Evolutionary conservation across 768 basidiomycete species (phyloP).

Genomic region (Suillus subluteus): DNA sequence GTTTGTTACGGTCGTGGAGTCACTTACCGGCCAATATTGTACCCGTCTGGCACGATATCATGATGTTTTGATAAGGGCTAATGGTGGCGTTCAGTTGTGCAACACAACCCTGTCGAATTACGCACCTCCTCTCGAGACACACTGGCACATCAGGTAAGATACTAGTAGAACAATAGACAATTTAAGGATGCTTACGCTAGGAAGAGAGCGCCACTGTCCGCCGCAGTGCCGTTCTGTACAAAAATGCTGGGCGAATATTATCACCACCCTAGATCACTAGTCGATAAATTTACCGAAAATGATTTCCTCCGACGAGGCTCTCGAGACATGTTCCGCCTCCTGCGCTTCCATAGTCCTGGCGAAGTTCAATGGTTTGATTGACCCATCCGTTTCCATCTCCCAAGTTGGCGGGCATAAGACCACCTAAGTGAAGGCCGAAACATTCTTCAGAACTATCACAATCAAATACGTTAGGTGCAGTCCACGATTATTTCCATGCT

Average conservation of each 20-base stretch:
- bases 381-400: constrained; percentile 51
- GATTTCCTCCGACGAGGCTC: constrained; percentile 49
- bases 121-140: constrained; percentile 52
- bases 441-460: constrained; percentile 43
- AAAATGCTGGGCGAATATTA: constrained; percentile 44
- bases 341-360: constrained; percentile 44
- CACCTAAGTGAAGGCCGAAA: constrained; percentile 39
- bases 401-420: constrained; percentile 44
- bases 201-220: constrained; percentile 56
- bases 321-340: constrained; percentile 49
- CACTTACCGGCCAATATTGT: constrained; percentile 49
- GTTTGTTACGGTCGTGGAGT: background rate
- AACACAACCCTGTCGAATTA: background rate
- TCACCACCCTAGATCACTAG: background rate
- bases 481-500: constrained; percentile 21
- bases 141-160: constrained; percentile 27
- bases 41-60: constrained; percentile 50
- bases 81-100: background rate
- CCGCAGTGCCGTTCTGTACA: constrained; percentile 59
- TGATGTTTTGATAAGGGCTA: constrained; percentile 41
- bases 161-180: background rate
- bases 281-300: constrained; percentile 41
- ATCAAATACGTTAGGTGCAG: constrained; percentile 8
- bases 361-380: constrained; percentile 48
- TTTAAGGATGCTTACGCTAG: constrained; percentile 48